phyloP scores from a whole-genome alignment of 306 rosid species.

The Trifolium repens region DNA sequence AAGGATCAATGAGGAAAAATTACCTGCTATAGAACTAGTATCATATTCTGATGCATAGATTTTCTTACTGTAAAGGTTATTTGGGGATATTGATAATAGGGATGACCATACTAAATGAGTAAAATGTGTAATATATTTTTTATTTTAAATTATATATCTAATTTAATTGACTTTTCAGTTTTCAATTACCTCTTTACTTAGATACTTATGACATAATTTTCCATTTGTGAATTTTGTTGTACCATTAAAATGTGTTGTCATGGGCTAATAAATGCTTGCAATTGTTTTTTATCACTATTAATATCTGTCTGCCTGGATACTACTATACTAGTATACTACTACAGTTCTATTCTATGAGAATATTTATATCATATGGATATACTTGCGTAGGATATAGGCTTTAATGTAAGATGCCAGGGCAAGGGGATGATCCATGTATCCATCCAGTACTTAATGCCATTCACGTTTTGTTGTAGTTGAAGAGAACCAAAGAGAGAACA shows the following conservation, averaged over 20 bases:
- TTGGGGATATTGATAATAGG: conserved; percentile 41
- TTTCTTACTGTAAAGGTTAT: conserved; percentile 54
- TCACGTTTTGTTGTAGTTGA: background rate
- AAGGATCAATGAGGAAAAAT: conserved; percentile 12
- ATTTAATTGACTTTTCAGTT: conserved; percentile 11
- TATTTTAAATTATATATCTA: conserved; percentile 21
- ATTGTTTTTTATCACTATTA: background rate
- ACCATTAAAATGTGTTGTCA: background rate
- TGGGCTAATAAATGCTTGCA: background rate
- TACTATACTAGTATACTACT: background rate
- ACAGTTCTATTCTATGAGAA: background rate
- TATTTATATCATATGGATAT: background rate
- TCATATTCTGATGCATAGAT: conserved; percentile 42
- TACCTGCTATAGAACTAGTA: background rate
- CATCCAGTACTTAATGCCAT: no score
- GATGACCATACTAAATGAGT: conserved; percentile 43
- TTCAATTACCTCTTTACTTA: background rate
- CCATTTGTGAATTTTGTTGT: background rate
- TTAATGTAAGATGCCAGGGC: no score
- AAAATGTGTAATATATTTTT: conserved; percentile 42
- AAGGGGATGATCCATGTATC: no score
- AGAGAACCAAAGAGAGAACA: background rate
- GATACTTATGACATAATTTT: background rate
- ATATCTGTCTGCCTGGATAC: background rate
- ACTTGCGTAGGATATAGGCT: background rate